phyloP scores from a whole-genome alignment of 169 alveolate genomes.

The Cryptosporidium sp. region DNA sequence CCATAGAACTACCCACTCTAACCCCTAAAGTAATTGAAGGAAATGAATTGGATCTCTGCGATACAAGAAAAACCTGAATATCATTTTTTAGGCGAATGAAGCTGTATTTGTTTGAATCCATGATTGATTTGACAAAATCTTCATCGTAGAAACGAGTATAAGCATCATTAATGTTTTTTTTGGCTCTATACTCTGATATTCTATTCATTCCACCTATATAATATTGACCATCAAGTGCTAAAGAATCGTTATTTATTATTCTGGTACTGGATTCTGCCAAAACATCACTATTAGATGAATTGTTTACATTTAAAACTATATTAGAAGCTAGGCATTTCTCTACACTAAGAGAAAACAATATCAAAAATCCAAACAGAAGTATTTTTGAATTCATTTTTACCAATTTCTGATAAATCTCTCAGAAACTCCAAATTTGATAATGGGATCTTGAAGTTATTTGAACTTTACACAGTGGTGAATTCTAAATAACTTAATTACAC shows the following conservation, averaged over 20 bases:
- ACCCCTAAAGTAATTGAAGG: slow-evolving; percentile 33
- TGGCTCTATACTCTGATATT: slow-evolving; percentile 41
- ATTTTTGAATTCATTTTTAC: not conserved
- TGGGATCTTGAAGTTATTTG: not conserved
- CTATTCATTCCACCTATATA: slow-evolving; percentile 25
- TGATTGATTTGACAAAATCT: slow-evolving; percentile 23
- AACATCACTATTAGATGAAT: not conserved
- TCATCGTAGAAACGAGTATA: slow-evolving; percentile 12
- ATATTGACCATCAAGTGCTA: slow-evolving; percentile 26
- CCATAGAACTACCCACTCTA: slow-evolving; percentile 70
- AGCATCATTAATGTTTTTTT: not conserved
- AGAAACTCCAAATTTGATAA: not conserved
- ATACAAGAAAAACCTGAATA: slow-evolving; percentile 57
- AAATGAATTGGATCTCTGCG: not conserved
- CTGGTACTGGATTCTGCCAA: not conserved
- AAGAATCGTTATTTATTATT: slow-evolving; percentile 25
- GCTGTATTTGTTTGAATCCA: slow-evolving; percentile 32
- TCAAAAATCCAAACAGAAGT: not conserved
- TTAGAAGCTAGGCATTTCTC: not conserved
- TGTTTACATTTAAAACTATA: not conserved
- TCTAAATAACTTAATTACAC: not conserved
- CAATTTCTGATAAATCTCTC: not conserved
- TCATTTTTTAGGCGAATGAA: slow-evolving; percentile 34
- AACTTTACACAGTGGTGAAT: not conserved
- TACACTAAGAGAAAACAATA: not conserved